Evolutionary conservation across 306 rosid species (phyloP), one percentile per base, ranked within the genome.

Genomic region (Geum urbanum): DNA sequence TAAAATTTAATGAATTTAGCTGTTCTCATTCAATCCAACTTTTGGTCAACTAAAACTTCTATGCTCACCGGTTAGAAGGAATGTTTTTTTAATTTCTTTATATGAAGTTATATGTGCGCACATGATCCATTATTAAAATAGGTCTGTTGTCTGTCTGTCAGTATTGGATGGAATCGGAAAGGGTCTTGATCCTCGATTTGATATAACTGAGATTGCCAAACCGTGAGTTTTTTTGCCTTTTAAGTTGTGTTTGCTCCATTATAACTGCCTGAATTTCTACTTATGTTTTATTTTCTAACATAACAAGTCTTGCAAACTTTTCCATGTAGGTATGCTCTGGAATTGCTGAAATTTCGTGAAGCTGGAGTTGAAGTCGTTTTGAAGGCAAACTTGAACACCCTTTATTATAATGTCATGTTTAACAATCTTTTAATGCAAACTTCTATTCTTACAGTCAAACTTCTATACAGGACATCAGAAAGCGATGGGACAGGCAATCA

Each of bases 111-210:
- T 32, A 24, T 57, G 27, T 12, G 10, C 7, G 19, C 63, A 27
- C 18, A 13, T 6, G 20, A 32, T n/a, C 24, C 72, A 66, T 65
- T 70, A 53, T 50, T 55, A 63, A 68, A 63, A 24, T 74, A 44
- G 72, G 37, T 45, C 37, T 27, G 46, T 51, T 51, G 67, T 52
- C 52, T 19, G 24, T 67, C 48, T 76, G 69, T 80, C 82, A 95
- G 99, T 95, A 54, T 83, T 95, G 77, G 99, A 95, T 78, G 99
- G 99, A 84, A 95, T 95, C 73, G 99, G 99, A 55, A 95, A 95
- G 79, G 99, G 99, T 71, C 99, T 95, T 58, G 97, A 95, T 76
- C 95, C 99, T 46, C 89, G 95, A 72, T 95, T 95, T 86, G 99
- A 95, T 75, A 95, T 95, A 66, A 95, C 99, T 56, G 99, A 95